Conservation (phyloP, 108 stramenopile species). For the Cyclostephanos invisitatus region DNA sequence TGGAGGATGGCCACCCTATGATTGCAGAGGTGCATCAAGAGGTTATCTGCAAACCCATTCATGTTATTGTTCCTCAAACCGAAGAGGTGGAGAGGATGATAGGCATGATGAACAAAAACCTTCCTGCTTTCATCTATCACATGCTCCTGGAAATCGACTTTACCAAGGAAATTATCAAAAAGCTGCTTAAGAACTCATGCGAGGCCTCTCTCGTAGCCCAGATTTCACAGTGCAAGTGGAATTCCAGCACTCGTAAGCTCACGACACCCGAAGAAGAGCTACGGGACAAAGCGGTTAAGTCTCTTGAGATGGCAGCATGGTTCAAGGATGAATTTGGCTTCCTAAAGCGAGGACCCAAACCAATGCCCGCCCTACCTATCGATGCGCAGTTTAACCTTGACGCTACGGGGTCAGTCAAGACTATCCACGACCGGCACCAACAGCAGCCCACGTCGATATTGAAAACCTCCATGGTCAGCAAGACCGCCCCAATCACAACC, state of each 20-base stretch:
- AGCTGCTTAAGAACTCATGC: not conserved
- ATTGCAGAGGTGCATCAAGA: constrained; percentile 2
- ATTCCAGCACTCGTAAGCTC: not conserved
- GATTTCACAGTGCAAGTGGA: not conserved
- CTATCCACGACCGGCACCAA: not conserved
- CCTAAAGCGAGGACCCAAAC: not conserved
- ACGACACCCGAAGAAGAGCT: not conserved
- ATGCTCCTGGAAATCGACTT: not conserved
- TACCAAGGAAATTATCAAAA: not conserved
- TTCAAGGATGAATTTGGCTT: constrained; percentile 7
- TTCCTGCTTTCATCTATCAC: not conserved
- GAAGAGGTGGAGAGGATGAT: not conserved
- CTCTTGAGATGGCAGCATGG: not conserved
- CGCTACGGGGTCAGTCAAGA: not conserved
- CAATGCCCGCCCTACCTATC: not conserved
- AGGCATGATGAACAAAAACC: constrained; percentile 3
- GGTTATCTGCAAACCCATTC: no score
- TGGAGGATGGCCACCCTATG: not conserved
- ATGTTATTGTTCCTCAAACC: not conserved
- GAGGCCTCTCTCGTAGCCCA: not conserved
- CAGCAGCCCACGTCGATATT: not conserved
- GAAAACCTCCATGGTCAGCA: not conserved
- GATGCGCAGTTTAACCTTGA: not conserved
- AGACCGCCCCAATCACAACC: not conserved
- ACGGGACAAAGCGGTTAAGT: not conserved